Conservation (phyloP, 1,139 yeast genomes). For the Geotrichum fermentans region DNA sequence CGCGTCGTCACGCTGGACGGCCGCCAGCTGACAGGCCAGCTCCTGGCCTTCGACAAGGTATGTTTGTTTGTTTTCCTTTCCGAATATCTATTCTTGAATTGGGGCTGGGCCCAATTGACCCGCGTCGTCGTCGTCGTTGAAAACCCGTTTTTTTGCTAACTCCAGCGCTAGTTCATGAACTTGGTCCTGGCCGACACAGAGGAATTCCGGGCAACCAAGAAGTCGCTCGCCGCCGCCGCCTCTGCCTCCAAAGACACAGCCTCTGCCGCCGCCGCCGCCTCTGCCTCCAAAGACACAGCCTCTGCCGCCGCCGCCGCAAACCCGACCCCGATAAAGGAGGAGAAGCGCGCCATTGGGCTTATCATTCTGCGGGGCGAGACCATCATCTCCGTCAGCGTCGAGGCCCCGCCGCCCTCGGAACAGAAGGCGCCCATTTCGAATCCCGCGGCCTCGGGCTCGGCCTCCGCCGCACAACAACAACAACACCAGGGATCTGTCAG, state of each 20-base stretch:
- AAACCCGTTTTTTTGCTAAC: not conserved
- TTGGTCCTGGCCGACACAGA: slow-evolving; percentile 79
- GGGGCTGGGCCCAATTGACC: not conserved
- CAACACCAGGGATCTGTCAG: slow-evolving; percentile 6
- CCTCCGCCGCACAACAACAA: not conserved
- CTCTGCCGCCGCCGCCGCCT: slow-evolving; percentile 5
- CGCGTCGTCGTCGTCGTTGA: not conserved
- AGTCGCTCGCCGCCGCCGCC: slow-evolving; percentile 37
- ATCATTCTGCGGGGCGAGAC: slow-evolving; percentile 85
- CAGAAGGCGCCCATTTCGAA: slow-evolving; percentile 33
- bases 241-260: slow-evolving; percentile 5
- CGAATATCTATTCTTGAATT: not conserved
- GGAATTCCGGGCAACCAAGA: slow-evolving; percentile 72
- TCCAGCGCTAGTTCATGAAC: slow-evolving; percentile 56
- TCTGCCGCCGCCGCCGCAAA: slow-evolving; percentile 7
- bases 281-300: slow-evolving; percentile 5
- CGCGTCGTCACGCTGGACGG: slow-evolving; percentile 71
- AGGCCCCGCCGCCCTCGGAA: slow-evolving; percentile 64
- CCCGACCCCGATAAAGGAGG: slow-evolving; percentile 46
- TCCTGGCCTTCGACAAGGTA: slow-evolving; percentile 76
- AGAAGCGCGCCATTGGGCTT: slow-evolving; percentile 72
- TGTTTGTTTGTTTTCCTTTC: slow-evolving; percentile 8
- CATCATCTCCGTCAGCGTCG: slow-evolving; percentile 76
- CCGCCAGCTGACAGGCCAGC: slow-evolving; percentile 69
- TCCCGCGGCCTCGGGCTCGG: slow-evolving; percentile 5